Percentiles rank a stretch among this genome's conserved stretches.
phyloP scores from a whole-genome alignment of 805 yeast species.

The Saccharomyces eubayanus region DNA sequence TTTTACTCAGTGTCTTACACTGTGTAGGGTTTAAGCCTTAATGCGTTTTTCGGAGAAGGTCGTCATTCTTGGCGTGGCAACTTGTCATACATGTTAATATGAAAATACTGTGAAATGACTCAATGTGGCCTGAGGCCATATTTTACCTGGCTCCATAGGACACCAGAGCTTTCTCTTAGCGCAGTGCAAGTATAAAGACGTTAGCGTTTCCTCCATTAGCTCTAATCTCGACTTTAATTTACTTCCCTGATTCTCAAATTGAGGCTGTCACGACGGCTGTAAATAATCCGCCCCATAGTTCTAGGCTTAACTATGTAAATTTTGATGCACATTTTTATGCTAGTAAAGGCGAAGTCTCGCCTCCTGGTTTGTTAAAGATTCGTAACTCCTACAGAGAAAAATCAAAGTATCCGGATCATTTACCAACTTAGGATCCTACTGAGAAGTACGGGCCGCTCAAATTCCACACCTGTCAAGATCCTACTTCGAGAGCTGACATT shows the following conservation, averaged over 20 bases:
- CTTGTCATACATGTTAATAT: background rate
- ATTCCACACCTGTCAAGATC: constrained; percentile 14
- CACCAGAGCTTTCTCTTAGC: background rate
- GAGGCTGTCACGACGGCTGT: background rate
- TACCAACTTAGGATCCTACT: constrained; percentile 23
- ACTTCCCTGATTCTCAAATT: background rate
- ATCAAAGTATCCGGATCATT: constrained; percentile 25
- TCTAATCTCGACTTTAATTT: background rate
- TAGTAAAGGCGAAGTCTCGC: constrained; percentile 25
- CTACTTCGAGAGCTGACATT: constrained; percentile 17
- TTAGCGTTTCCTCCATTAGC: background rate
- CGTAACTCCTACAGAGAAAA: constrained; percentile 13
- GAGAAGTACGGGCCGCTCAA: constrained; percentile 15
- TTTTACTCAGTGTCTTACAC: background rate
- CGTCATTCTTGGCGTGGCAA: background rate
- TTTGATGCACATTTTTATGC: constrained; percentile 21
- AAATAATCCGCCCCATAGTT: background rate
- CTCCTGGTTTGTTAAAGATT: constrained; percentile 21
- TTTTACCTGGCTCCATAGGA: background rate
- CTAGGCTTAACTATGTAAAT: constrained; percentile 17
- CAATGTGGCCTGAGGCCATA: background rate
- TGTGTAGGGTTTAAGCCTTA: background rate
- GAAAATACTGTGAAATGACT: background rate
- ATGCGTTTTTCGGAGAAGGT: background rate
- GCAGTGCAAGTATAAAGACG: background rate